phyloP scores from a whole-genome alignment of 768 basidiomycete species.

The Suillus occidentalis region DNA sequence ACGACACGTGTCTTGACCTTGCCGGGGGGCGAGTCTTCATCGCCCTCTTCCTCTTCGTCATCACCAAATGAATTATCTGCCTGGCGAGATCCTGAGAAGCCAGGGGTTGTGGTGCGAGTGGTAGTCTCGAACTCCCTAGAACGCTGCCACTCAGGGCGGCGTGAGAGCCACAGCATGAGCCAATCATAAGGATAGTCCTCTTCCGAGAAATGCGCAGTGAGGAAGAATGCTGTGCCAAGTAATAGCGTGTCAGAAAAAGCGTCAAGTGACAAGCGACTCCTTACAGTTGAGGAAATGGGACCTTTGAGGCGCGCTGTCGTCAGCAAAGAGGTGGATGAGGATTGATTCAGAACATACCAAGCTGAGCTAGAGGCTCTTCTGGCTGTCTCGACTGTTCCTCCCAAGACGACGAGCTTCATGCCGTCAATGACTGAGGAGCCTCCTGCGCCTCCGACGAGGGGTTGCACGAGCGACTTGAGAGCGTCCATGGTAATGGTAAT shows the following conservation, averaged over 20 bases:
- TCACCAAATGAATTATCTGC: conserved; percentile 58
- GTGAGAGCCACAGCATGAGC: conserved; percentile 89
- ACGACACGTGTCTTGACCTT: conserved; percentile 77
- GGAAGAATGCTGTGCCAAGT: conserved; percentile 65
- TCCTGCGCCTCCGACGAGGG: conserved; percentile 72
- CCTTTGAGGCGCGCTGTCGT: conserved; percentile 39
- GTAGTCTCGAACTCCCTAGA: conserved; percentile 90
- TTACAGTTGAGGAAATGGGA: conserved; percentile 86
- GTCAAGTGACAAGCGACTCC: conserved; percentile 27
- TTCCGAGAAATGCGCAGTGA: conserved; percentile 87
- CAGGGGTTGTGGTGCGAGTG: conserved; percentile 67
- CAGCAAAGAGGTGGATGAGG: conserved; percentile 11
- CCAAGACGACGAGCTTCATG: conserved; percentile 86
- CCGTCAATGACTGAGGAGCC: conserved; percentile 83
- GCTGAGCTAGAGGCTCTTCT: conserved; percentile 79
- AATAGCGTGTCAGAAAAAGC: conserved; percentile 11
- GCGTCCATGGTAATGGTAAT: conserved; percentile 59
- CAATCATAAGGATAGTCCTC: conserved; percentile 91
- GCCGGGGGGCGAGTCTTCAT: conserved; percentile 52
- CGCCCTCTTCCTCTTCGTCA: conserved; percentile 43
- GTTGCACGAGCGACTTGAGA: conserved; percentile 78
- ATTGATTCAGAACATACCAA: conserved; percentile 51
- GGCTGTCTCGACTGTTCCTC: conserved; percentile 86
- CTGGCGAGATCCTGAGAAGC: conserved; percentile 46
- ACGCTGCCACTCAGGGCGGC: conserved; percentile 85